Base-by-base conservation (phyloP, 225 moss, liverwort and hornwort genomes). In the Physcomitrellopsis africana region DNA sequence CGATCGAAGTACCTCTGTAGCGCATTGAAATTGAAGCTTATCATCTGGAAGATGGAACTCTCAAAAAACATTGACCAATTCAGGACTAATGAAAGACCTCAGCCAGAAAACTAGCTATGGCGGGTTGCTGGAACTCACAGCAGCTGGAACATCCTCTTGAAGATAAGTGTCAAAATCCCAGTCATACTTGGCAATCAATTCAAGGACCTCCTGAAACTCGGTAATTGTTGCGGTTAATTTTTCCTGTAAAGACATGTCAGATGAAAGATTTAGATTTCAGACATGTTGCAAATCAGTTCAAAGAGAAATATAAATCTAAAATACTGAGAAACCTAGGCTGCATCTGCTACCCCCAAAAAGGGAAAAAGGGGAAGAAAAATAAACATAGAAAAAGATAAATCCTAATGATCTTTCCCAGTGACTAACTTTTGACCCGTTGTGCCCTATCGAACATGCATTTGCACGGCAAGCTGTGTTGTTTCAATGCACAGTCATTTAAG, bases 91-190 rank as follows among this genome's bases (percentile, higher is more conserved):
- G 23, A 72, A 53, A 68, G 16, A 27, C 54, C 55, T 46, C 41
- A 63, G 17, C 22, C 53, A 73, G 53, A 73, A 52, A 47, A 22
- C 61, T 43, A 60, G 57, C 3, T 44, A 77, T 32, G 63, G 63
- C 52, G 45, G 42, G 51, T 62, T 55, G 76, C 46, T 79, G 52
- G 68, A 79, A 81, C 93, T 76, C 76, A 96, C 96, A 83, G 92
- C 93, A 83, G 90, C 86, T 54, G 96, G 93, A 52, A 96, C 90
- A 72, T 97, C 97, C 77, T 94, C 97, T 66, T 93, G 89, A 81
- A 97, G 91, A 69, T 97, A 97, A 72, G 89, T 85, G 80, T 97
- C 97, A 70, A 97, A 97, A 81, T 97, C 97, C 97, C 97, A 97
- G 70, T 97, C 90, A 76, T 94, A 97, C 73, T 90, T 94, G 11